Base-by-base conservation (phyloP, 2,329 filamentous ascomycete species). In the Stagonosporopsis chrysanthemi region DNA sequence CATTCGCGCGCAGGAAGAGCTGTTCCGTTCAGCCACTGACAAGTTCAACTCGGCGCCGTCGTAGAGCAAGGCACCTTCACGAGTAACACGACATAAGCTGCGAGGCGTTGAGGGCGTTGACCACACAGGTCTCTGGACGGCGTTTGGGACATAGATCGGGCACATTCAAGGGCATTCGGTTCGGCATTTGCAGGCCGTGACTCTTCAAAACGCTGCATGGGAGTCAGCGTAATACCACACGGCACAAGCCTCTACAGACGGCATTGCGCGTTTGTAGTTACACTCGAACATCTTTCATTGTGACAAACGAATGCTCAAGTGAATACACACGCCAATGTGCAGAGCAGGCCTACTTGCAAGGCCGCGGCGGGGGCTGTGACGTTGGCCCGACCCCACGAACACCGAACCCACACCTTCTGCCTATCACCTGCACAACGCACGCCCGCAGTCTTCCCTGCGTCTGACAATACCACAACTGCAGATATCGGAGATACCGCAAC, bases 1-100 rank as follows among this genome's bases (percentile, higher is more conserved):
- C 45, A 86, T 95, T 55, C 85, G 89, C 45, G 86, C 97, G 71
- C 95, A 99, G 75, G 89, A 95, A 76, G 92, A 96, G 76, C 86
- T 97, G 66, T 98, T 99, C 78, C 88, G 90, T 40, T 88, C 87
- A 56, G 93, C 92, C 1, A 88, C 87, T 1, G 87, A 88, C 63
- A 89, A 90, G 68, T 90, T 89, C 76, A 86, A 87, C 62, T 81
- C 81, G 47, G 80, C 70, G 26, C 80, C 80, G 14, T 77, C 80
- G 58, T 68, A 77, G 56, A 63, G 60, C 63, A 26, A 15, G 33
- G 17, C 44, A 29, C 22, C 38, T 36, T 56, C n/a, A 44, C 53
- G 47, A 56, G 38, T 43, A 62, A 51, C 48, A 56, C 59, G 48
- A 61, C 28, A 60, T 52, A 52, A 49, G 61, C 31, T 57, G 57